Evolutionary conservation across 306 rosid genomes (phyloP).

Genomic region (Pyrus communis): DNA sequence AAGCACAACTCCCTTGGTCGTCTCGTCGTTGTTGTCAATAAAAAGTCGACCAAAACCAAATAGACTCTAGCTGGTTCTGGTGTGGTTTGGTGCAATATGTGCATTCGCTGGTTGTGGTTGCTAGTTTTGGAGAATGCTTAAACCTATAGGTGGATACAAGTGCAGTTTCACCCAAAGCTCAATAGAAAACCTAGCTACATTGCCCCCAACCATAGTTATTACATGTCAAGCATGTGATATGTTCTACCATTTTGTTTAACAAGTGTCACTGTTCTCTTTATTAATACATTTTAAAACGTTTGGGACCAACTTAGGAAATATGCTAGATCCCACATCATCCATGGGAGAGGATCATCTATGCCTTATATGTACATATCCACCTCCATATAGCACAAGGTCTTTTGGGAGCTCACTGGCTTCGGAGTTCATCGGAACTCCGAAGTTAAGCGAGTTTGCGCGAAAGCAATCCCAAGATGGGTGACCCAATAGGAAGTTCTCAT

Average conservation of each 20-base stretch:
- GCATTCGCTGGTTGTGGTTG: background rate
- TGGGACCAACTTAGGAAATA: background rate
- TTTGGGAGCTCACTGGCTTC: no score
- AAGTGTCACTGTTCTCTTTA: background rate
- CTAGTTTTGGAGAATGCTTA: background rate
- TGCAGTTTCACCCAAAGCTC: background rate
- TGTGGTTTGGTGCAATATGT: background rate
- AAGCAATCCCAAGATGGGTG: no score
- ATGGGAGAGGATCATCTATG: no score
- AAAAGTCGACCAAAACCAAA: background rate
- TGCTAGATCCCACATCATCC: no score
- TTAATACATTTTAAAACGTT: background rate
- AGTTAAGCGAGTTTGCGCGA: no score
- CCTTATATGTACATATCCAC: no score
- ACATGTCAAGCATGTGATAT: background rate
- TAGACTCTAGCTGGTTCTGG: background rate
- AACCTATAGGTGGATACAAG: background rate
- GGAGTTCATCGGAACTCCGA: no score
- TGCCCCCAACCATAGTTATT: background rate
- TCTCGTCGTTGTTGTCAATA: background rate
- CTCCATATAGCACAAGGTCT: no score
- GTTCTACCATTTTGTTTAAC: background rate
- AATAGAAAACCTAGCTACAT: background rate
- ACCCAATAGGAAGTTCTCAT: no score
- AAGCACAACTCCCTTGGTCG: background rate